Percentiles rank a stretch among this genome's conserved stretches.
Evolutionary conservation across 371 early-diverging fungal species (phyloP).

Genomic region (Smittium culicis): DNA sequence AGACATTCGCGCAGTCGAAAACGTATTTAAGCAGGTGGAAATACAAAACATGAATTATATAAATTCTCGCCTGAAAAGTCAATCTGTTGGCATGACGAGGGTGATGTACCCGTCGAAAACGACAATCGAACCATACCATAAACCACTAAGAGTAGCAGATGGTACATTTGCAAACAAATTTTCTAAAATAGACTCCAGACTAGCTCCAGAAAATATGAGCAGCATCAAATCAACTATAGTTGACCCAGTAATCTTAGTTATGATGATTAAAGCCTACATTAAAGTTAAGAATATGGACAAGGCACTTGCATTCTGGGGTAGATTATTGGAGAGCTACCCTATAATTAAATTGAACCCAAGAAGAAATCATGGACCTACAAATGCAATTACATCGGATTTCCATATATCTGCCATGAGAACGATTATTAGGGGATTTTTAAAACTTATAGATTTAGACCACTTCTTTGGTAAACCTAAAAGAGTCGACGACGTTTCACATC

Average conservation of each 20-base stretch:
- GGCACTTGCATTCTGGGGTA: not conserved
- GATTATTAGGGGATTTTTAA: not conserved
- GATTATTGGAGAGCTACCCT: not conserved
- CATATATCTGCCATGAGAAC: not conserved
- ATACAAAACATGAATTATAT: not conserved
- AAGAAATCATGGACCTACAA: not conserved
- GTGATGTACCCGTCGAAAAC: not conserved
- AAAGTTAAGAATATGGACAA: not conserved
- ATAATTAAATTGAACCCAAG: not conserved
- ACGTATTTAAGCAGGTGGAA: not conserved
- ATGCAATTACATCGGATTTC: conserved; percentile 5
- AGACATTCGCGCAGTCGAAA: conserved; percentile 5
- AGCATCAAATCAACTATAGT: not conserved
- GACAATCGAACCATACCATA: not conserved
- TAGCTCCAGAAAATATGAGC: not conserved
- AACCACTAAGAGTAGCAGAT: not conserved
- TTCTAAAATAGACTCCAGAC: not conserved
- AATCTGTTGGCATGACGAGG: not conserved
- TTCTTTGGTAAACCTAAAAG: not conserved
- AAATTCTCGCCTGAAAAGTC: not conserved
- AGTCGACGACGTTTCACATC: not conserved
- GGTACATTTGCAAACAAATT: not conserved
- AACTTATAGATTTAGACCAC: not conserved
- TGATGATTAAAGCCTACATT: not conserved
- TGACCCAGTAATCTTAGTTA: conserved; percentile 3